Percentiles rank a stretch among this genome's conserved stretches.
Evolutionary conservation across 108 stramenopile genomes (phyloP).

Genomic region (Schizochytrium sp.): DNA sequence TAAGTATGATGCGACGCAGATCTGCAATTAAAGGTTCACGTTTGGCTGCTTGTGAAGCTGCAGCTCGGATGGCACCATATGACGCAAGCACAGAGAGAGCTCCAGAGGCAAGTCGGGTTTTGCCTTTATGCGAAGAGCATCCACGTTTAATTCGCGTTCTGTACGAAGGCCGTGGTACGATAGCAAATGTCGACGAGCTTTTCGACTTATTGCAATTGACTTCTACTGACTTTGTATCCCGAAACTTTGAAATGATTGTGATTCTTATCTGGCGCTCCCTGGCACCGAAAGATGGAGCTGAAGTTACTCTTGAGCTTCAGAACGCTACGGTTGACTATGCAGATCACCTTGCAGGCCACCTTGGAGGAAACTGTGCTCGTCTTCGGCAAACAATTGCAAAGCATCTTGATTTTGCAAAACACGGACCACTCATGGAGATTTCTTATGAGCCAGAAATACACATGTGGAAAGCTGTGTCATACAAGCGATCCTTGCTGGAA

Average conservation of each 20-base stretch:
- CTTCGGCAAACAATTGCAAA: background rate
- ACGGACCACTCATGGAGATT: background rate
- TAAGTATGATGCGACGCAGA: slow-evolving; percentile 16
- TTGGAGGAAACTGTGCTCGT: slow-evolving; percentile 2
- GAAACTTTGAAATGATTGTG: slow-evolving; percentile 28
- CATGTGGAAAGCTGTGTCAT: slow-evolving; percentile 46
- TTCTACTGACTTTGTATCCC: background rate
- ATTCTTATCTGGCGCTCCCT: background rate
- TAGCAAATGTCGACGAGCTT: background rate
- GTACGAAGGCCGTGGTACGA: background rate
- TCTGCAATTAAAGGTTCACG: background rate
- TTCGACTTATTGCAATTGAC: background rate
- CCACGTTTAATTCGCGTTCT: slow-evolving; percentile 5
- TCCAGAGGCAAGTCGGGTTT: background rate
- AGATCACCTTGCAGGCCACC: slow-evolving; percentile 22
- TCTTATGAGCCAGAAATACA: slow-evolving; percentile 54
- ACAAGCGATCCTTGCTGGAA: slow-evolving; percentile 49
- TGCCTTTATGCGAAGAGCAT: background rate
- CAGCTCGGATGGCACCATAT: slow-evolving; percentile 10
- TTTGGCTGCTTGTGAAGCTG: background rate
- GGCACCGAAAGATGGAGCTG: slow-evolving; percentile 2
- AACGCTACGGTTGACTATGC: background rate
- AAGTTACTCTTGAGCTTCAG: background rate
- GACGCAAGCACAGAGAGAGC: background rate
- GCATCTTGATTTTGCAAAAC: background rate